Conservation (phyloP, 164 flowering plant species). For the Cinnamomum micranthum region DNA sequence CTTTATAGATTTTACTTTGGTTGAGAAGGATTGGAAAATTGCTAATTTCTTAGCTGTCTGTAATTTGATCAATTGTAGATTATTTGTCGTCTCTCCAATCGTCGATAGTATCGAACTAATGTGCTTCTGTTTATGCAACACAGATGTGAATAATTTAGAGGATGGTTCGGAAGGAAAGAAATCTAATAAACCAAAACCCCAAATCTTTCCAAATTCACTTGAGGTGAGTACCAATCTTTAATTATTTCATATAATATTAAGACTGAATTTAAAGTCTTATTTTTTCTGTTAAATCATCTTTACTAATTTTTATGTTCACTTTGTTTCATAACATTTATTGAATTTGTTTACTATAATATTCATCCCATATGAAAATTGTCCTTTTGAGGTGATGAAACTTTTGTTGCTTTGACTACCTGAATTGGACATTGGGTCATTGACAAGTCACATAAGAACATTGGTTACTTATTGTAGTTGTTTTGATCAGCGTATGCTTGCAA, state of each 20-base stretch:
- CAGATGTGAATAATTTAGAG: conserved; percentile 30
- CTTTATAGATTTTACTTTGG: background rate
- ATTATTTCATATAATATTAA: too few species aligned
- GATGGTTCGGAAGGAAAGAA: conserved; percentile 27
- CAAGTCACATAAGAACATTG: too few species aligned
- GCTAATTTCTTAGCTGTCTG: background rate
- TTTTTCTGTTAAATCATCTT: too few species aligned
- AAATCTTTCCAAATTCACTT: conserved; percentile 42
- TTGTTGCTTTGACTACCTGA: too few species aligned
- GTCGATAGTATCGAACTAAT: background rate
- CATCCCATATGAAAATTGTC: too few species aligned
- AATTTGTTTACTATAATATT: too few species aligned
- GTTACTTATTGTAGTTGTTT: too few species aligned
- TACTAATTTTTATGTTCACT: too few species aligned
- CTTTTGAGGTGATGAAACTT: too few species aligned
- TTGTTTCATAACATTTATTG: too few species aligned
- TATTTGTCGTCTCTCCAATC: background rate
- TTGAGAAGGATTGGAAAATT: background rate
- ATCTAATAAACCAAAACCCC: conserved; percentile 26
- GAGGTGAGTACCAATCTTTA: conserved; percentile 33
- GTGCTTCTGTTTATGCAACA: conserved; percentile 7
- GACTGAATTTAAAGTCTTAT: background rate
- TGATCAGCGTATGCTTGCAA: too few species aligned
- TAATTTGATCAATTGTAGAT: background rate
- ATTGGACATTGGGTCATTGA: too few species aligned